Conservation (phyloP, 257 asterid species). For the Verbascum thapsus region DNA sequence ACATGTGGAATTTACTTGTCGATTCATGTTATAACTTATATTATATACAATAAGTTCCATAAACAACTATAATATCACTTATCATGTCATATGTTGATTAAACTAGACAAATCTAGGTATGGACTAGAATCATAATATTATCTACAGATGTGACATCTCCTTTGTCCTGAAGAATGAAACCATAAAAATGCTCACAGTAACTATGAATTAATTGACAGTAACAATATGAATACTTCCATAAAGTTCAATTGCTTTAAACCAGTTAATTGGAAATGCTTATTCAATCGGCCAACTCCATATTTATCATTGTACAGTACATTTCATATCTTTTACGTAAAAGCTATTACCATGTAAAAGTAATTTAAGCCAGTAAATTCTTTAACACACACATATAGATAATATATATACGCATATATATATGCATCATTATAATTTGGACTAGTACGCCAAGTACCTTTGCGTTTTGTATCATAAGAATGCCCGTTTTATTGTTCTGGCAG, state of each 20-base stretch:
- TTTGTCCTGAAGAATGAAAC: background rate
- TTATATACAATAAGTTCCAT: too few relatives aligned
- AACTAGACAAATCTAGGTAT: too few relatives aligned
- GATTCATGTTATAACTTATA: too few relatives aligned
- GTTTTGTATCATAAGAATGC: slow-evolving; percentile 38
- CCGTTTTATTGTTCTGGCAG: slow-evolving; percentile 79
- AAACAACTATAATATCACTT: too few relatives aligned
- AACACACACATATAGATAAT: too few relatives aligned
- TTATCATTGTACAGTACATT: background rate
- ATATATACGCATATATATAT: too few relatives aligned
- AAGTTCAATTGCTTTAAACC: background rate
- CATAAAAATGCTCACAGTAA: background rate
- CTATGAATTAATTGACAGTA: background rate
- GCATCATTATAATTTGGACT: background rate
- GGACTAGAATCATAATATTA: too few relatives aligned
- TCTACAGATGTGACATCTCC: too few relatives aligned
- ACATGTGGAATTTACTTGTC: too few relatives aligned
- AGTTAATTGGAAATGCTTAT: background rate
- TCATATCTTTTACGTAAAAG: background rate
- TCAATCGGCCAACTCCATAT: background rate
- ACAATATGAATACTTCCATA: background rate
- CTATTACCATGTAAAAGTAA: too few relatives aligned
- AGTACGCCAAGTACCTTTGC: background rate
- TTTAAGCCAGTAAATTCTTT: too few relatives aligned
- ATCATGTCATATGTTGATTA: too few relatives aligned